Conservation (phyloP, 768 basidiomycete species). For the Lactarius deliciosus region DNA sequence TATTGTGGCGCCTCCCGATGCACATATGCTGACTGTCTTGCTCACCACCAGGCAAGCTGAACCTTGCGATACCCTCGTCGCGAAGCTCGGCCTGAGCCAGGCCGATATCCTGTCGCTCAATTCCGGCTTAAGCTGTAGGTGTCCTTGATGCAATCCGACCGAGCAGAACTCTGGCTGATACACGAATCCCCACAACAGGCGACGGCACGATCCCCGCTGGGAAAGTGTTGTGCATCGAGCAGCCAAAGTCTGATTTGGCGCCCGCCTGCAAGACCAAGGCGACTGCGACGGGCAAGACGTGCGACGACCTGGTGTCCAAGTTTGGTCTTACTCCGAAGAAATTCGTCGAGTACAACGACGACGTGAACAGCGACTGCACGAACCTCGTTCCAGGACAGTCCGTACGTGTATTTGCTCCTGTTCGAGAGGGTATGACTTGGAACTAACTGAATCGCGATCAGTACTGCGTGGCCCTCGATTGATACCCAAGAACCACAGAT, state of each 20-base stretch:
- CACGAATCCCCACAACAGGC: not conserved
- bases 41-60: not conserved
- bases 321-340: not conserved
- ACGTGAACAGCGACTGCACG: conserved; percentile 10
- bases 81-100: not conserved
- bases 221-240: not conserved
- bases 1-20: not conserved
- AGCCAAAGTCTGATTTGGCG: no score
- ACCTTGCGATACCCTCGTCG: conserved; percentile 5
- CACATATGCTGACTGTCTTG: not conserved
- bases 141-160: not conserved
- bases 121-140: conserved; percentile 11
- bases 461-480: conserved; percentile 18
- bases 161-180: not conserved
- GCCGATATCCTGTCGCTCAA: conserved; percentile 2
- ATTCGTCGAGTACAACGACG: conserved; percentile 20
- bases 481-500: not conserved
- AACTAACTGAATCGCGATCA: not conserved
- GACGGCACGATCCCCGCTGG: not conserved
- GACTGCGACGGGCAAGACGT: conserved; percentile 13
- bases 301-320: not conserved
- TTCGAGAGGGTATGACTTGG: no score
- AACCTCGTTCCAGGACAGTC: conserved; percentile 9
- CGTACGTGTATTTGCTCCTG: conserved; percentile 8
- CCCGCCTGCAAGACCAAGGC: conserved; percentile 19